These are phyloP conservation scores for Candida michaelii DNA, from an alignment of 805 yeast species.

Conservation along the genomic window DNA sequence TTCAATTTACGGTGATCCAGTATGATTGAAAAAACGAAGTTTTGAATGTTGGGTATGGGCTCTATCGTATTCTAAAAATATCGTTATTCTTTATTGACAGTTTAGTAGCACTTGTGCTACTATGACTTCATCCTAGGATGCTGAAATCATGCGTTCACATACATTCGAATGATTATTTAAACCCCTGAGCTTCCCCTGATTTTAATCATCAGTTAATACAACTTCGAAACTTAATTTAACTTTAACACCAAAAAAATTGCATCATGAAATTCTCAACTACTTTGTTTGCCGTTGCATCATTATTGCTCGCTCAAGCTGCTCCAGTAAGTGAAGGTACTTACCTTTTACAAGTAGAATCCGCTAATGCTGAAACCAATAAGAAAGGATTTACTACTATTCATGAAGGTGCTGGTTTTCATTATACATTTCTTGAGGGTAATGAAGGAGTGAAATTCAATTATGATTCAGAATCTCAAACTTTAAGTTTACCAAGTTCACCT, in stretches of 20 bases:
- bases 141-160: too few relatives aligned
- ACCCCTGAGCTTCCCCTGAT: neutral
- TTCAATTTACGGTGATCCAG: neutral
- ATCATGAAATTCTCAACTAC: conserved; percentile 15
- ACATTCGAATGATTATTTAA: too few relatives aligned
- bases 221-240: neutral
- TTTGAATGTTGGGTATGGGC: too few relatives aligned
- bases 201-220: neutral
- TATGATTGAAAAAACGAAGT: too few relatives aligned
- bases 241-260: neutral
- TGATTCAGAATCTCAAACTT: neutral
- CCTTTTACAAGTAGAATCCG: conserved; percentile 23
- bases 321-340: conserved; percentile 13
- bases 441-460: neutral
- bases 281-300: conserved; percentile 14
- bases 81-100: neutral
- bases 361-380: conserved; percentile 26
- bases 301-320: conserved; percentile 12
- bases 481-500: neutral
- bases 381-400: conserved; percentile 30
- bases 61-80: neutral
- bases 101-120: neutral
- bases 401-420: conserved; percentile 48
- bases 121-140: too few relatives aligned
- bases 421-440: conserved; percentile 25